Evolutionary conservation across 2,329 filamentous ascomycete species (phyloP).

Genomic region (Lachnellula subtilissima): DNA sequence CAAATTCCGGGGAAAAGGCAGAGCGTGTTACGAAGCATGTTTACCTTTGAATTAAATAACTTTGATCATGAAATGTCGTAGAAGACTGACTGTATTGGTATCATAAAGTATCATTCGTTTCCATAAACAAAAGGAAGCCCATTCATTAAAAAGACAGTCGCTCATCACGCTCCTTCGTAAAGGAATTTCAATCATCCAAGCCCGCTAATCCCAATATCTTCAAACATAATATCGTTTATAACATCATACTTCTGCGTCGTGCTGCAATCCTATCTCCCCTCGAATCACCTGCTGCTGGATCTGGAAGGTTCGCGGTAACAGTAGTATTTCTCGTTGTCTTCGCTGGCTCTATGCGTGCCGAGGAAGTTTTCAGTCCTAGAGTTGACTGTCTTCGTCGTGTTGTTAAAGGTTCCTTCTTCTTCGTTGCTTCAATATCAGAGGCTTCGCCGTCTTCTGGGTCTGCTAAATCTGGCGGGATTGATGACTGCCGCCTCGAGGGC

Average conservation of each 20-base stretch:
- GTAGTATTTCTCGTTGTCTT: conserved; percentile 18
- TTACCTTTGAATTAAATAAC: not conserved
- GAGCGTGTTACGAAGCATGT: not conserved
- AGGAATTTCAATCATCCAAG: conserved; percentile 21
- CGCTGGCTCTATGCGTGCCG: conserved; percentile 12
- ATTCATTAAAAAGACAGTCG: conserved; percentile 10
- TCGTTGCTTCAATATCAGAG: conserved; percentile 21
- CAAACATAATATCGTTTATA: conserved; percentile 26
- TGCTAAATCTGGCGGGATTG: conserved; percentile 12
- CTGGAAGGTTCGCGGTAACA: conserved; percentile 14
- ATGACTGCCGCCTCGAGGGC: conserved; percentile 23
- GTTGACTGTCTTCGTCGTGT: conserved; percentile 28
- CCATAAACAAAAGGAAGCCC: conserved; percentile 9
- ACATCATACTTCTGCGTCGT: conserved; percentile 33
- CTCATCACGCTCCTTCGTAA: conserved; percentile 6
- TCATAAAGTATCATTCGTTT: conserved; percentile 24
- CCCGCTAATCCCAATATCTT: conserved; percentile 9
- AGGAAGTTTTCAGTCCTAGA: conserved; percentile 19
- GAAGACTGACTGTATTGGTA: conserved; percentile 24
- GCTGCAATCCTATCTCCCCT: conserved; percentile 28
- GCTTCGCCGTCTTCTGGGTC: conserved; percentile 19
- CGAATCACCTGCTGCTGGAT: conserved; percentile 10
- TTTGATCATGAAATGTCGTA: conserved; percentile 2
- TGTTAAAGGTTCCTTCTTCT: conserved; percentile 7
- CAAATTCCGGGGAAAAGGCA: too few species aligned